Evolutionary conservation across 2,329 filamentous ascomycete species (phyloP).

Genomic region (Cytospora leucostoma): DNA sequence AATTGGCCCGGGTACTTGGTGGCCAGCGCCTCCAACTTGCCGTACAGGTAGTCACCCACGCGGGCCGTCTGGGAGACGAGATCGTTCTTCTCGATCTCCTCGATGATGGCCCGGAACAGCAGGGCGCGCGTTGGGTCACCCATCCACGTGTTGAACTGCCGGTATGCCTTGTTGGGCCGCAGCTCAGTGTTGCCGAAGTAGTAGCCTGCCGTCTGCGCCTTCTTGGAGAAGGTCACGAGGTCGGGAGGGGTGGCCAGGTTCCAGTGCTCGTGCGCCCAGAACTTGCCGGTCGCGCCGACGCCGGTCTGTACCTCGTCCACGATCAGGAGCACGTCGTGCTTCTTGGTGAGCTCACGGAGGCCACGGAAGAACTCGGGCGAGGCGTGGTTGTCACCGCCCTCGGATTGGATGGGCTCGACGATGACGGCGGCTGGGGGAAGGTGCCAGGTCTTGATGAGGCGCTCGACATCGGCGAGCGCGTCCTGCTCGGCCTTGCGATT

Average conservation of each 20-base stretch:
- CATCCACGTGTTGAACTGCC: slow-evolving; percentile 98
- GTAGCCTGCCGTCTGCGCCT: slow-evolving; percentile 91
- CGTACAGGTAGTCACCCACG: slow-evolving; percentile 78
- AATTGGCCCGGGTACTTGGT: slow-evolving; percentile 75
- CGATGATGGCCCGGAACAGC: slow-evolving; percentile 82
- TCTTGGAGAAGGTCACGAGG: slow-evolving; percentile 95
- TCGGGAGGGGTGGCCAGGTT: slow-evolving; percentile 76
- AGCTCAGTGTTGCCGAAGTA: slow-evolving; percentile 82
- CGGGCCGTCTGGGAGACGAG: slow-evolving; percentile 78
- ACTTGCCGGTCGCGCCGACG: slow-evolving; percentile 87
- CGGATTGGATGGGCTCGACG: slow-evolving; percentile 89
- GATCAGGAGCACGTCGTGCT: slow-evolving; percentile 79
- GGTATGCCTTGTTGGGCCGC: slow-evolving; percentile 88
- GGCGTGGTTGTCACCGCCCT: slow-evolving; percentile 94
- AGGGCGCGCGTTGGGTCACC: slow-evolving; percentile 84
- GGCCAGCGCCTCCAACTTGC: slow-evolving; percentile 66
- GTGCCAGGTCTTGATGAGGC: slow-evolving; percentile 77
- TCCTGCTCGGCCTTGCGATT: slow-evolving; percentile 81
- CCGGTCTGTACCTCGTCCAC: slow-evolving; percentile 95
- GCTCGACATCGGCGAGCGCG: slow-evolving; percentile 80
- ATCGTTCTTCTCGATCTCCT: slow-evolving; percentile 74
- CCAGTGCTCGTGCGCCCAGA: slow-evolving; percentile 98
- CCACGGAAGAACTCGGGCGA: slow-evolving; percentile 84
- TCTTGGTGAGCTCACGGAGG: slow-evolving; percentile 76
- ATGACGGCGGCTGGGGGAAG: slow-evolving; percentile 79